These are phyloP conservation scores for Spergularia bocconei DNA, from an alignment of 148 eudicot species.

Conservation along the genomic window DNA sequence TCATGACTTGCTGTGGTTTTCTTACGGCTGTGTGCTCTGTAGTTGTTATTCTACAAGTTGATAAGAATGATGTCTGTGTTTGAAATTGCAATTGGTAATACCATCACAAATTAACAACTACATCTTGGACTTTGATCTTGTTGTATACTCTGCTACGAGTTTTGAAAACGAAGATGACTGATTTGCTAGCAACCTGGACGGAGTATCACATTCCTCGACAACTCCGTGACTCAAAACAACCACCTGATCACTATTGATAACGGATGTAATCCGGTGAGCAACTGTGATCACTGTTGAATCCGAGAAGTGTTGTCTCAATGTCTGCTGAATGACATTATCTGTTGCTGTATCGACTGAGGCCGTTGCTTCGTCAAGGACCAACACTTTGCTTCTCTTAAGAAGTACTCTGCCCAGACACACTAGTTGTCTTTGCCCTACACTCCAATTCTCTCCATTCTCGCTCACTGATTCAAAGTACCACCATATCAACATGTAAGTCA, in stretches of 20 bases:
- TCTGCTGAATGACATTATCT: conserved; percentile 20
- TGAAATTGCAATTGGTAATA: too few relatives aligned
- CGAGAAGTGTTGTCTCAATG: conserved; percentile 5
- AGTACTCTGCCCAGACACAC: conserved; percentile 17
- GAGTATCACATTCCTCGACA: conserved; percentile 14
- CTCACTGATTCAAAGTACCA: background rate
- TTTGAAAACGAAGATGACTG: background rate
- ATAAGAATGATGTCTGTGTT: too few relatives aligned
- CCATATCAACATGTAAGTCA: too few relatives aligned
- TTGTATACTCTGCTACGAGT: conserved; percentile 15
- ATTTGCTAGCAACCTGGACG: background rate
- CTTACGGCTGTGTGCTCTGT: too few relatives aligned
- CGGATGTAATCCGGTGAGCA: conserved; percentile 20
- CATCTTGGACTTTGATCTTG: background rate
- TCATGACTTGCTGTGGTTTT: too few relatives aligned
- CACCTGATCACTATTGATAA: conserved; percentile 12
- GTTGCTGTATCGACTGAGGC: conserved; percentile 19
- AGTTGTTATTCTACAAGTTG: too few relatives aligned
- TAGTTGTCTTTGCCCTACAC: conserved; percentile 18
- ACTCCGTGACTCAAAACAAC: conserved; percentile 4
- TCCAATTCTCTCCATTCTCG: conserved; percentile 17
- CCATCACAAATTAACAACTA: background rate
- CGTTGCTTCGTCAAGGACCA: conserved; percentile 22
- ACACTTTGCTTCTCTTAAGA: conserved; percentile 20
- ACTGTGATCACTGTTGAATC: conserved; percentile 11